phyloP scores from a whole-genome alignment of 257 asterid genomes.

The Solanum megistacrolobum region DNA sequence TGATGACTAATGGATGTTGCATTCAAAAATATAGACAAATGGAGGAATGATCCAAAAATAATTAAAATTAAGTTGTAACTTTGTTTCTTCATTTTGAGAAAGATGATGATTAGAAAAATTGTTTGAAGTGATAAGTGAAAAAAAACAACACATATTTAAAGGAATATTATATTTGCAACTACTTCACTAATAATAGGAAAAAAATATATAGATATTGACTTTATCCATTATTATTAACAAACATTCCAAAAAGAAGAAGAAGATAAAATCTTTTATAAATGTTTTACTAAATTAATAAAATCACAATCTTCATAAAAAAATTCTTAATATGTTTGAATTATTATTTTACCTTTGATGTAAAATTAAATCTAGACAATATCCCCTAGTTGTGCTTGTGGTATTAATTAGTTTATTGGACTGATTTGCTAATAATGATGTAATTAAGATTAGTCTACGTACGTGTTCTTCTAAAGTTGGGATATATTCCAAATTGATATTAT shows the following conservation, averaged over 20 bases:
- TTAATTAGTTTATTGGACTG: not conserved
- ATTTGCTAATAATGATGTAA: not conserved
- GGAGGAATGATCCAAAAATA: constrained; percentile 6
- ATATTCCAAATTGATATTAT: not conserved
- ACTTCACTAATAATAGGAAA: not conserved
- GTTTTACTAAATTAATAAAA: not conserved
- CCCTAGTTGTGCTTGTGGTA: not conserved
- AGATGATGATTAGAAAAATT: not conserved
- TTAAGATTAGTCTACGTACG: no score
- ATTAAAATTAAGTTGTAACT: not conserved
- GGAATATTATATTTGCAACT: not conserved
- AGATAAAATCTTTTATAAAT: not conserved
- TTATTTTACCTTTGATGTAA: not conserved
- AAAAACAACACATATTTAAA: not conserved
- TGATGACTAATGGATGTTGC: constrained; percentile 29
- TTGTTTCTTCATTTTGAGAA: constrained; percentile 16
- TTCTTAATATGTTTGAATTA: not conserved
- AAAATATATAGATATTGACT: not conserved
- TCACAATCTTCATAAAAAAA: not conserved
- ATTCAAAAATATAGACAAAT: constrained; percentile 13
- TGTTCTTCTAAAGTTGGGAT: not conserved
- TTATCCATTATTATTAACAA: not conserved
- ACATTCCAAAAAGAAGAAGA: not conserved
- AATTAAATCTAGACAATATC: not conserved
- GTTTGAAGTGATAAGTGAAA: not conserved